phyloP scores from a whole-genome alignment of 768 basidiomycete genomes.

The Hygrophorus russula region DNA sequence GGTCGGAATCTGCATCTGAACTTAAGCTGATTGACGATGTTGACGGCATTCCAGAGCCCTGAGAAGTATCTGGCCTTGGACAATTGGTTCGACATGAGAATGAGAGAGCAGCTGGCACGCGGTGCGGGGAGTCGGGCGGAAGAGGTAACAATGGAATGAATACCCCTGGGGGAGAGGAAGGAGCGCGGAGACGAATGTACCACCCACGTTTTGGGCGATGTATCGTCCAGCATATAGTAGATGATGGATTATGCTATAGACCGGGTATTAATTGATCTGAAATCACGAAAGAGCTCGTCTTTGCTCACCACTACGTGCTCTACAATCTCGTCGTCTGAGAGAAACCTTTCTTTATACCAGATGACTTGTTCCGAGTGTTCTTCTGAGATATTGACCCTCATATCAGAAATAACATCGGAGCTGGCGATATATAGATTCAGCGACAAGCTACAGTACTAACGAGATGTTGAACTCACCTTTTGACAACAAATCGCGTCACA shows the following conservation, averaged over 20 bases:
- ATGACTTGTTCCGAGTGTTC: slow-evolving; percentile 47
- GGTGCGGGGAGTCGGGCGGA: slow-evolving; percentile 31
- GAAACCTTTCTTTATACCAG: slow-evolving; percentile 77
- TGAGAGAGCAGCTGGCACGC: slow-evolving; percentile 38
- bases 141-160: slow-evolving; percentile 47
- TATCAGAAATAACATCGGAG: slow-evolving; percentile 62
- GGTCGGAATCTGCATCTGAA: slow-evolving; percentile 6
- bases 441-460: not conserved
- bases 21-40: not conserved
- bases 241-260: slow-evolving; percentile 54
- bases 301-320: slow-evolving; percentile 61
- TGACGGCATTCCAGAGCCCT: not conserved
- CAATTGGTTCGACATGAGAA: slow-evolving; percentile 41
- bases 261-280: not conserved
- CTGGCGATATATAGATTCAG: slow-evolving; percentile 22
- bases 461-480: slow-evolving; percentile 17
- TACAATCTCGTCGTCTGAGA: slow-evolving; percentile 64
- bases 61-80: slow-evolving; percentile 8
- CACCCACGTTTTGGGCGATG: slow-evolving; percentile 75
- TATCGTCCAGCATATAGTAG: slow-evolving; percentile 59
- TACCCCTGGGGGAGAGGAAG: slow-evolving; percentile 52
- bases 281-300: not conserved
- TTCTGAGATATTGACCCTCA: slow-evolving; percentile 52
- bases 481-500: slow-evolving; percentile 18
- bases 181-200: slow-evolving; percentile 72